A percentile compares a stretch with the other conserved stretches of the same genome.
Conservation (phyloP, 2,329 filamentous ascomycete genomes). For the Aspergillus fischeri region DNA sequence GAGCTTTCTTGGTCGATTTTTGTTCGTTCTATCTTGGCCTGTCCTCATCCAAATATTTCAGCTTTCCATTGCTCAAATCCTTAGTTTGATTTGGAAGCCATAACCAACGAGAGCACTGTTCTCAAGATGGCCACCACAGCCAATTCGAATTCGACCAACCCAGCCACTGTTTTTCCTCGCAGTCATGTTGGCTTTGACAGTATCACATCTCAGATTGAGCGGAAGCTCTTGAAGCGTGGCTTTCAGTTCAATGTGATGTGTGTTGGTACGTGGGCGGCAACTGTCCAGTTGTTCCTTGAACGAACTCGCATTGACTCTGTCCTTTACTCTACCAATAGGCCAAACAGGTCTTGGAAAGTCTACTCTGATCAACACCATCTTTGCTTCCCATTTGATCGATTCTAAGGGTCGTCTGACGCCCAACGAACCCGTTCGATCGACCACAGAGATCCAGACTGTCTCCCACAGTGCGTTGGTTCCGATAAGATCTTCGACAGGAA, state of each 20-base stretch:
- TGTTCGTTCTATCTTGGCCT: constrained; percentile 3
- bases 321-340: constrained; percentile 54
- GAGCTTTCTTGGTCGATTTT: constrained; percentile 4
- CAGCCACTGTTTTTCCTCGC: constrained; percentile 69
- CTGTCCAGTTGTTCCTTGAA: neutral
- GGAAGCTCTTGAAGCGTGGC: constrained; percentile 98
- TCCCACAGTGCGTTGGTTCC: constrained; percentile 64
- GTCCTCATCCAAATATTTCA: neutral
- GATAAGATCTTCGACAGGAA: neutral
- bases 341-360: constrained; percentile 99
- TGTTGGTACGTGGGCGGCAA: constrained; percentile 70
- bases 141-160: constrained; percentile 46
- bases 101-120: constrained; percentile 19
- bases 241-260: constrained; percentile 99
- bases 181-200: constrained; percentile 99
- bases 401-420: constrained; percentile 93
- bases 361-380: constrained; percentile 99
- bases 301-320: constrained; percentile 25
- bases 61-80: neutral
- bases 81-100: neutral
- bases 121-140: constrained; percentile 64
- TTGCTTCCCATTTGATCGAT: constrained; percentile 98
- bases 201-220: constrained; percentile 99
- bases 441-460: constrained; percentile 95
- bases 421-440: constrained; percentile 88